Evolutionary conservation across 176 grass and related monocot species (phyloP).

Genomic region (Triticum monococcum): DNA sequence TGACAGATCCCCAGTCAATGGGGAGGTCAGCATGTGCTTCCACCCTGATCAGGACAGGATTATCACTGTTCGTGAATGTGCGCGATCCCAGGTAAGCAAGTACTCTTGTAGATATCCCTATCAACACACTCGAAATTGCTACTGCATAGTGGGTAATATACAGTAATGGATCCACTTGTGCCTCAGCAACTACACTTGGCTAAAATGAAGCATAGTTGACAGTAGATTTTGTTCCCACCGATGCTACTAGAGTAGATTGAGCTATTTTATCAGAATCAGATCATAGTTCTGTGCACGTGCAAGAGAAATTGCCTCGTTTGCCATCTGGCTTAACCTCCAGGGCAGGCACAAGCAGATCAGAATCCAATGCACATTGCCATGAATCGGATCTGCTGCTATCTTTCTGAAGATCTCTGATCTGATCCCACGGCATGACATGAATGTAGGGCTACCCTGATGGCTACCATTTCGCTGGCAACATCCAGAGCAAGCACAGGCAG

Average conservation of each 20-base stretch:
- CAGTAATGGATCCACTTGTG: not conserved
- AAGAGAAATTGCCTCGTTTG: not conserved
- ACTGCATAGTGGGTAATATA: not conserved
- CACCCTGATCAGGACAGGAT: constrained; percentile 84
- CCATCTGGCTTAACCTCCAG: not conserved
- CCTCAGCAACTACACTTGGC: not conserved
- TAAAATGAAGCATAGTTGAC: not conserved
- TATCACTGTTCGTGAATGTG: constrained; percentile 80
- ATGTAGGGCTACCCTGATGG: constrained; percentile 69
- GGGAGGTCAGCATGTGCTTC: constrained; percentile 94
- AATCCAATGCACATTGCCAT: not conserved
- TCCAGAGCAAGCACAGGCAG: constrained; percentile 73
- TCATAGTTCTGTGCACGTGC: not conserved
- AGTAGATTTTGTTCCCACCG: not conserved
- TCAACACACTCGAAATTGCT: not conserved
- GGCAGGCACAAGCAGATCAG: not conserved
- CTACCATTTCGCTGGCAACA: constrained; percentile 62
- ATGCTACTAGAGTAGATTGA: not conserved
- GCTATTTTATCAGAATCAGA: not conserved
- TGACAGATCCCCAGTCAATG: constrained; percentile 89
- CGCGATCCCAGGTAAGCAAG: constrained; percentile 62
- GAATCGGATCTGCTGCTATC: not conserved
- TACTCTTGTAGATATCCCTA: not conserved
- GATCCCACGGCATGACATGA: not conserved
- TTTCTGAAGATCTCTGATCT: not conserved